A percentile compares a stretch with the other conserved stretches of the same genome.
Evolutionary conservation across 1,284 basidiomycete genomes (phyloP).

Genomic region (Heliocybe sulcata): DNA sequence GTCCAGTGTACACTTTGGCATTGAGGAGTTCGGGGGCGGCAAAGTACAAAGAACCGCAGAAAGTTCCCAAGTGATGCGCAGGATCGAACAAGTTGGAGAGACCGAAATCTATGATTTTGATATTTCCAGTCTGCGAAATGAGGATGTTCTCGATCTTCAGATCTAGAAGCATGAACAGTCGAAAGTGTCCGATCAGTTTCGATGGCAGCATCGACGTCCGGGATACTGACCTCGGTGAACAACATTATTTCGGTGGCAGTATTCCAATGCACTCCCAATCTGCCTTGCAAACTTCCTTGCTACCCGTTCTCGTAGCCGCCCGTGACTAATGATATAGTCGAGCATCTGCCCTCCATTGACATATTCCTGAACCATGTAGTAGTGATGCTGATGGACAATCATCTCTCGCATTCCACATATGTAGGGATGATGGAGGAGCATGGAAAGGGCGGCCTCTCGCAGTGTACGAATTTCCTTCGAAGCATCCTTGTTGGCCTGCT

Average conservation of each 20-base stretch:
- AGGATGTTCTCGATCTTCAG: constrained; percentile 99
- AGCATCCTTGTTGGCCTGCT: constrained; percentile 84
- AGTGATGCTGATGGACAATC: constrained; percentile 92
- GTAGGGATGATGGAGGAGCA: constrained; percentile 96
- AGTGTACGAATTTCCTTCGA: constrained; percentile 96
- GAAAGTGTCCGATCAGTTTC: constrained; percentile 6
- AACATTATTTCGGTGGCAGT: constrained; percentile 96
- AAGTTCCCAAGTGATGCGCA: constrained; percentile 78
- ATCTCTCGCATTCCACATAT: constrained; percentile 99
- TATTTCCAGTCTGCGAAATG: constrained; percentile 97
- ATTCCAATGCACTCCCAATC: constrained; percentile 93
- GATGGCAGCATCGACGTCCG: constrained; percentile 12
- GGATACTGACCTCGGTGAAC: constrained; percentile 71
- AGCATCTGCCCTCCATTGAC: constrained; percentile 99
- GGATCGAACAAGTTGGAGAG: constrained; percentile 97
- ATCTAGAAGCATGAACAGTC: constrained; percentile 34
- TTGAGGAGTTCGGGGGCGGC: constrained; percentile 96
- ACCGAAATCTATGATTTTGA: constrained; percentile 99
- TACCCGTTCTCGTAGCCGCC: constrained; percentile 90
- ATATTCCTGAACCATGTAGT: constrained; percentile 99
- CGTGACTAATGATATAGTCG: constrained; percentile 99
- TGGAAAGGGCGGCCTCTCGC: constrained; percentile 89
- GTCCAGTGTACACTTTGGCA: constrained; percentile 94
- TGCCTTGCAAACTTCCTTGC: constrained; percentile 96
- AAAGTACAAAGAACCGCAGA: constrained; percentile 97